Percentiles rank a stretch among this genome's conserved stretches.
phyloP scores from a whole-genome alignment of 345 rosid species.

The Melaleuca quinquenervia region DNA sequence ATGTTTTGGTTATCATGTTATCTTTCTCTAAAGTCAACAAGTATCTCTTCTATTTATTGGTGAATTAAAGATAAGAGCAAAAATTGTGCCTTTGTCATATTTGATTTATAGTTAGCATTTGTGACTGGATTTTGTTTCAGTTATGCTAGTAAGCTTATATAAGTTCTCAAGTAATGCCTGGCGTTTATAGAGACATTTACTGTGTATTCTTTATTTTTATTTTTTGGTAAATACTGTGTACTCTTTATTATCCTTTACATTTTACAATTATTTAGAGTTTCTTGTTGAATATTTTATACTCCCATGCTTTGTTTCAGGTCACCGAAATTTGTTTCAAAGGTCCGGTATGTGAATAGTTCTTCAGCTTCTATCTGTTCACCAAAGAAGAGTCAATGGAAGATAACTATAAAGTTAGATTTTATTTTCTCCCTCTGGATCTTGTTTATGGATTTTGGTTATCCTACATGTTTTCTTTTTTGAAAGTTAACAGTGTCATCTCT shows the following conservation, averaged over 20 bases:
- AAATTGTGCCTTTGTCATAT: neutral
- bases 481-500: neutral
- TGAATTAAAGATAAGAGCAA: neutral
- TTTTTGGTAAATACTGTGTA: too few species aligned
- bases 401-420: constrained; percentile 19
- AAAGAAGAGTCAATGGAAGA: constrained; percentile 22
- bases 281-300: neutral
- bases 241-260: neutral
- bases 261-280: neutral
- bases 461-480: constrained; percentile 5
- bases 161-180: neutral
- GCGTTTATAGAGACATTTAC: neutral
- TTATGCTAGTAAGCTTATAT: neutral
- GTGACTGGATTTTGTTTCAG: neutral
- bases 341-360: constrained; percentile 20
- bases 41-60: neutral
- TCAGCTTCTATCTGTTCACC: constrained; percentile 15
- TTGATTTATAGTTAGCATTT: neutral
- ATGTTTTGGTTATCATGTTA: neutral
- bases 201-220: neutral
- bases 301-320: constrained; percentile 25
- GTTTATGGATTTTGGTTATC: neutral
- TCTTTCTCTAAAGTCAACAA: neutral
- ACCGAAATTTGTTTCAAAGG: constrained; percentile 20
- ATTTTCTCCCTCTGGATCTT: neutral